These are phyloP conservation scores for Taiozyma sp. DNA, from an alignment of 1,139 yeast genomes.

Conservation along the genomic window DNA sequence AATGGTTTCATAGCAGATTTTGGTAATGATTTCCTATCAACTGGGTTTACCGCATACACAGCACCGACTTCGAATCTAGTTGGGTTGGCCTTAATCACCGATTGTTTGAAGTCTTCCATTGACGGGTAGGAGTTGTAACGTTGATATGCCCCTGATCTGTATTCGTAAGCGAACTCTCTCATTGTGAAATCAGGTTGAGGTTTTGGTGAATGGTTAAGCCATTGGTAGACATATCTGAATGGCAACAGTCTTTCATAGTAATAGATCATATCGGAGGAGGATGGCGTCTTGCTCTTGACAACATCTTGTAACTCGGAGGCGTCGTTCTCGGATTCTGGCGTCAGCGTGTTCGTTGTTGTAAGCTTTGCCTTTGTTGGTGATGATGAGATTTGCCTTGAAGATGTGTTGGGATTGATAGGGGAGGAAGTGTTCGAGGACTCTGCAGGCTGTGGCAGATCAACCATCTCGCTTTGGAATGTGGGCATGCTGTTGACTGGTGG, in stretches of 20 bases:
- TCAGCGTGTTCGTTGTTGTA: not conserved
- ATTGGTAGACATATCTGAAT: constrained; percentile 68
- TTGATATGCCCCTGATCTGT: constrained; percentile 78
- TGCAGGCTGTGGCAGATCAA: constrained; percentile 6
- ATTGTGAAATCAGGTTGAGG: constrained; percentile 69
- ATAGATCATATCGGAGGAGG: constrained; percentile 62
- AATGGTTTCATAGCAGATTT: constrained; percentile 77
- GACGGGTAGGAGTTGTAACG: constrained; percentile 76
- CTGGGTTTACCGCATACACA: constrained; percentile 80
- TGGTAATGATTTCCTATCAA: constrained; percentile 73
- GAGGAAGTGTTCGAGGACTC: constrained; percentile 20
- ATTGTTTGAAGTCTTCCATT: constrained; percentile 67
- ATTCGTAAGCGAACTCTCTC: constrained; percentile 92
- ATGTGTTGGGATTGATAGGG: constrained; percentile 15
- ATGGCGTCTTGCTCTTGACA: constrained; percentile 30
- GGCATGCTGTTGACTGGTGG: constrained; percentile 13
- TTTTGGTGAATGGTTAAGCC: constrained; percentile 84
- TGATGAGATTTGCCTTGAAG: constrained; percentile 11
- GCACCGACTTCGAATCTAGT: constrained; percentile 96
- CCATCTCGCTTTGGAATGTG: constrained; percentile 10
- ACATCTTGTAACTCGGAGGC: not conserved
- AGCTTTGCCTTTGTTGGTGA: constrained; percentile 16
- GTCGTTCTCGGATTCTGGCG: constrained; percentile 3
- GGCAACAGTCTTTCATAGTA: constrained; percentile 73
- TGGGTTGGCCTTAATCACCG: constrained; percentile 72